These are phyloP conservation scores for Neurospora cerealis DNA, from an alignment of 495 filamentous ascomycete species.

Conservation along the genomic window DNA sequence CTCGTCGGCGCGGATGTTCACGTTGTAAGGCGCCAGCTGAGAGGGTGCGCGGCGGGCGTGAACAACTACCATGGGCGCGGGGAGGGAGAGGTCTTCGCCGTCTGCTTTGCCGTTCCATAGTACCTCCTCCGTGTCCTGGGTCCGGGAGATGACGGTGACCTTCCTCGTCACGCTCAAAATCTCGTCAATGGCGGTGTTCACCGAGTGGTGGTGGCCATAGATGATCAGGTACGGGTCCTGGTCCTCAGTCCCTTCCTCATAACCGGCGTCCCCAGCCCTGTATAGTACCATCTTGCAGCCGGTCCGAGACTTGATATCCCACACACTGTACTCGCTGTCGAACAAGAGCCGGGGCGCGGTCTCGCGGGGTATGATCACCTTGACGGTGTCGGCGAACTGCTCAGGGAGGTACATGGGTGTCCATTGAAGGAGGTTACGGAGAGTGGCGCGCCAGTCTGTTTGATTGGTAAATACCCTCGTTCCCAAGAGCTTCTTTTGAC, in stretches of 20 bases:
- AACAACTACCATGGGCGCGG: neutral
- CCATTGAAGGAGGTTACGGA: constrained; percentile 9
- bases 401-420: constrained; percentile 7
- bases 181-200: constrained; percentile 9
- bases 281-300: constrained; percentile 5
- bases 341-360: neutral
- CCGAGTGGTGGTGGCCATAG: neutral
- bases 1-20: constrained; percentile 18
- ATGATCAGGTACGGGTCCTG: constrained; percentile 5
- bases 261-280: neutral
- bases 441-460: constrained; percentile 19
- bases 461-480: neutral
- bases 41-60: neutral
- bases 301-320: constrained; percentile 12
- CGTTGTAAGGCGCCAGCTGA: neutral
- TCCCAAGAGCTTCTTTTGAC: constrained; percentile 3
- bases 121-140: neutral
- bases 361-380: constrained; percentile 6
- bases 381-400: constrained; percentile 1
- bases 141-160: constrained; percentile 1
- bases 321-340: constrained; percentile 4
- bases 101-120: neutral
- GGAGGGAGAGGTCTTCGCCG: neutral
- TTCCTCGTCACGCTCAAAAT: constrained; percentile 6
- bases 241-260: neutral